Evolutionary conservation across 2,329 filamentous ascomycete genomes (phyloP), one percentile per base, ranked within the genome.

Genomic region (Aspergillus viridinutans): DNA sequence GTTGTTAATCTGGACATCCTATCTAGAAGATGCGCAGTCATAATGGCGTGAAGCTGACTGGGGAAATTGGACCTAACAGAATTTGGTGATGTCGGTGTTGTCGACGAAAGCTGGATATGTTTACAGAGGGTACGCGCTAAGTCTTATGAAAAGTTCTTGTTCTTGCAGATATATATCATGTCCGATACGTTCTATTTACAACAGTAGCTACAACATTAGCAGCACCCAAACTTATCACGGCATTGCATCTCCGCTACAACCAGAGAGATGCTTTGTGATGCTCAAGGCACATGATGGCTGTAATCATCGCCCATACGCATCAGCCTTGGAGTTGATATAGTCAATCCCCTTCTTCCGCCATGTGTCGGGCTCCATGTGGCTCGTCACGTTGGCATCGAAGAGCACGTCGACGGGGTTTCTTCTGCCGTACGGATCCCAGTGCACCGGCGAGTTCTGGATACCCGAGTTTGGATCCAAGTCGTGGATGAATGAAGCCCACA

Each of bases 401-500:
- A 83, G 75, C 17, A 82, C 67, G 62, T 82, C 80, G n/a, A 75
- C 53, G 2, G 78, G 77, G 29, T 70, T 61, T 2, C 67, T 62
- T 1, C 70, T 58, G 0, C 69, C 72, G 66, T 83, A 83, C 14
- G 65, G 58, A 5, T 78, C 77, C 81, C 80, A 83, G 17, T 67
- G 64, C 28, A 67, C 57, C 32, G 59, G 53, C 6, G 50, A 53
- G 21, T 67, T 62, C 20, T 61, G 62, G 32, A 59, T 56, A 23
- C 65, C 66, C 57, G 68, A 58, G 57, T 78, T 81, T 23, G 81
- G 81, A 65, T 81, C 72, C 21, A 76, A 66, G 48, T 71, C 72
- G 50, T 76, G 69, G 52, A 82, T 74, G 60, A 83, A 84, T 3
- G 72, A 74, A 25, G 79, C 76, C 82, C 82, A 84, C 74, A 79